Conservation (phyloP, 164 flowering plant species). For the Vitis cinerea region DNA sequence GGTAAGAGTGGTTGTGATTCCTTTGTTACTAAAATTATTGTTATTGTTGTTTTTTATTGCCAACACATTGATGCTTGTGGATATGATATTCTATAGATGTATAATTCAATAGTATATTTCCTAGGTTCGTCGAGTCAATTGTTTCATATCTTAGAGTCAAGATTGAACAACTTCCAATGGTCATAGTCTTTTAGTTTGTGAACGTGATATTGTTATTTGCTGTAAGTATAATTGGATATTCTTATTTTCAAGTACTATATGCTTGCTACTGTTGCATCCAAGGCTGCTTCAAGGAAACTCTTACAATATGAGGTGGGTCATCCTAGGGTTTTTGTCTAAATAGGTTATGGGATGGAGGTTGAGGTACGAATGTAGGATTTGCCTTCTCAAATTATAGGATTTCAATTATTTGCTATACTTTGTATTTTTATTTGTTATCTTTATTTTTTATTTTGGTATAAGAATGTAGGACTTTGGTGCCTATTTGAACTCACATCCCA, state of each 20-base stretch:
- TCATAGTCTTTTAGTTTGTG: slow-evolving; percentile 79
- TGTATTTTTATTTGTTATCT: not conserved
- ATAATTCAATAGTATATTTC: slow-evolving; percentile 38
- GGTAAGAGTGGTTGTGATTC: slow-evolving; percentile 35
- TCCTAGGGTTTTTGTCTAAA: slow-evolving; percentile 92
- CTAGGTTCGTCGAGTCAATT: slow-evolving; percentile 96
- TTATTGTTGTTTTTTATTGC: not conserved
- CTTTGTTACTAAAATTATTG: not conserved
- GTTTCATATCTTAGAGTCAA: slow-evolving; percentile 82
- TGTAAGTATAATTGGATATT: slow-evolving; percentile 59
- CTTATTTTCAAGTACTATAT: slow-evolving; percentile 32
- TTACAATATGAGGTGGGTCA: slow-evolving; percentile 97
- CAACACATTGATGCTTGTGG: not conserved
- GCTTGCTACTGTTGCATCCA: slow-evolving; percentile 98
- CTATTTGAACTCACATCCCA: too few relatives aligned
- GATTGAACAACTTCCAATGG: slow-evolving; percentile 74
- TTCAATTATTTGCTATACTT: not conserved
- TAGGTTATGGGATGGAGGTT: slow-evolving; percentile 95
- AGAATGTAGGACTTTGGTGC: too few relatives aligned
- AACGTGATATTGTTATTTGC: slow-evolving; percentile 51
- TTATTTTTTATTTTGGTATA: not conserved
- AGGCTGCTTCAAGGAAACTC: slow-evolving; percentile 97
- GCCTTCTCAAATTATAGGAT: not conserved
- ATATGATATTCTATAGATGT: slow-evolving; percentile 10
- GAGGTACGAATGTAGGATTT: slow-evolving; percentile 54